A percentile compares a stretch with the other conserved stretches of the same genome.
Evolutionary conservation across 768 basidiomycete genomes (phyloP).

Genomic region (Suillus cothurnatus): DNA sequence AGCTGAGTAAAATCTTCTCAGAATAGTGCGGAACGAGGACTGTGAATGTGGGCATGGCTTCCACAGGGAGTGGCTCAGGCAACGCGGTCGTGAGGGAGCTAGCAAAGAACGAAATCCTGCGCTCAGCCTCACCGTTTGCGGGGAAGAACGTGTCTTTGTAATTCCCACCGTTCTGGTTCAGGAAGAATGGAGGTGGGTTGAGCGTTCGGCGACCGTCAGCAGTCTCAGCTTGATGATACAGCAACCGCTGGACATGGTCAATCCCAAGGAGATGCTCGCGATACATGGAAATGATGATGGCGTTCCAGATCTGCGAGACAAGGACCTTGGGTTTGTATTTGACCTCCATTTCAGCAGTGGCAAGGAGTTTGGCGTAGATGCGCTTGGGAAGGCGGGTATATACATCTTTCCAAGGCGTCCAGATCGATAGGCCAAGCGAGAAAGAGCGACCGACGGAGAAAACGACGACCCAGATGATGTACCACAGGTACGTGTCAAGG

Average conservation of each 20-base stretch:
- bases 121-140: constrained; percentile 89
- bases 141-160: constrained; percentile 91
- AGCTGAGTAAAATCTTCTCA: constrained; percentile 95
- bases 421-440: constrained; percentile 90
- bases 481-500: constrained; percentile 99
- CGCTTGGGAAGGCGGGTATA: constrained; percentile 95
- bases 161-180: constrained; percentile 76
- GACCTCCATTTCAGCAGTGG: constrained; percentile 97
- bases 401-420: constrained; percentile 99
- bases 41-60: constrained; percentile 99
- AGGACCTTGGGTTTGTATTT: constrained; percentile 99
- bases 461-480: constrained; percentile 98
- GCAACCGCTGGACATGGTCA: constrained; percentile 94
- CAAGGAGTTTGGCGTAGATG: constrained; percentile 95
- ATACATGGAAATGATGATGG: constrained; percentile 99
- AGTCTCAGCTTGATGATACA: constrained; percentile 96
- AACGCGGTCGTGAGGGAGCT: constrained; percentile 95
- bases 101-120: constrained; percentile 98
- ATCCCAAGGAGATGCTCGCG: constrained; percentile 97
- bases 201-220: constrained; percentile 89
- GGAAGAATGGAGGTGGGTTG: constrained; percentile 98
- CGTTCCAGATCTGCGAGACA: constrained; percentile 99
- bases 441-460: constrained; percentile 93
- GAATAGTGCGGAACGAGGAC: constrained; percentile 99
- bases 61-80: constrained; percentile 93